Evolutionary conservation across 805 yeast species (phyloP).

Genomic region (Candida ipomoeae): DNA sequence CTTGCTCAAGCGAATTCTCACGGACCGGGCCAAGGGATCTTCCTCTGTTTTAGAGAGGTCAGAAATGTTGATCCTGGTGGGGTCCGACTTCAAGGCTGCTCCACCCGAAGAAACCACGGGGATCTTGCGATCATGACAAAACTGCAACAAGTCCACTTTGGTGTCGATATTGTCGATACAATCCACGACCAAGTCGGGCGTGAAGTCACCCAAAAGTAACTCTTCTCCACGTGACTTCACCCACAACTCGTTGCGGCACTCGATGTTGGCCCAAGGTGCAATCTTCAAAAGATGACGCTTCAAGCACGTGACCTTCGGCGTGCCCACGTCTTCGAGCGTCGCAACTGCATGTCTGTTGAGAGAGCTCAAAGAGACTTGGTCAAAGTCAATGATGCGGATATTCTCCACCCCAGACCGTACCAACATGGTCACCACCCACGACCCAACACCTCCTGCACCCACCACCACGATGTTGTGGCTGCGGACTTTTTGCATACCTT

Average conservation of each 20-base stretch:
- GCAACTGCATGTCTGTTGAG: constrained; percentile 95
- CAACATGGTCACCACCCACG: constrained; percentile 90
- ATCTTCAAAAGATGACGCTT: constrained; percentile 61
- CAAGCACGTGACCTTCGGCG: constrained; percentile 80
- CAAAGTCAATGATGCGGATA: constrained; percentile 84
- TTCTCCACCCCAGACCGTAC: constrained; percentile 85
- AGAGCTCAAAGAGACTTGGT: constrained; percentile 90
- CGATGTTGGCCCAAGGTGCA: constrained; percentile 93
- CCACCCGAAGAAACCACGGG: constrained; percentile 92
- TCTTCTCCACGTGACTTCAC: constrained; percentile 59
- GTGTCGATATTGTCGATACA: constrained; percentile 97
- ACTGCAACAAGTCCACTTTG: constrained; percentile 84
- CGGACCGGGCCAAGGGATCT: constrained; percentile 86
- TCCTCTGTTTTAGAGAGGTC: constrained; percentile 90
- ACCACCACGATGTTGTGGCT: constrained; percentile 68
- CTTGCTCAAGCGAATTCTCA: constrained; percentile 76
- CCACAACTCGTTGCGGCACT: constrained; percentile 77
- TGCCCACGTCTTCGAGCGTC: constrained; percentile 85
- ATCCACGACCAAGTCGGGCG: constrained; percentile 81
- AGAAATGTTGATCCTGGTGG: constrained; percentile 83
- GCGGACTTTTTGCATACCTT: constrained; percentile 73
- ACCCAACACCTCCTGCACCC: constrained; percentile 99
- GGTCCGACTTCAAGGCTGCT: constrained; percentile 95
- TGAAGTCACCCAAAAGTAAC: constrained; percentile 47
- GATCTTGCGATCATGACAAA: constrained; percentile 55